These are phyloP conservation scores for Malus hybrid DNA, from an alignment of 331 rosid species.

Conservation along the genomic window DNA sequence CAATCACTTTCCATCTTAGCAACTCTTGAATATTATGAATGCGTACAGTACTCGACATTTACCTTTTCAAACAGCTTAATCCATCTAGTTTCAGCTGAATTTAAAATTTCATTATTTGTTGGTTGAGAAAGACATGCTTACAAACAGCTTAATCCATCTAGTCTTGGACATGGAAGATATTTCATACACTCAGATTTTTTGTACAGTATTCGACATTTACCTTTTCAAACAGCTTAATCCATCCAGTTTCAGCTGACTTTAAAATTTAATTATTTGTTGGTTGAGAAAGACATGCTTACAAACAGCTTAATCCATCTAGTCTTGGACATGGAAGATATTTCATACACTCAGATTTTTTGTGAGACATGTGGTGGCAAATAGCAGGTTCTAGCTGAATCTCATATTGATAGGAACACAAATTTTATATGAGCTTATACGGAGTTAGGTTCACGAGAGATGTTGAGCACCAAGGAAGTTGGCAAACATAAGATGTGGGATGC, in stretches of 20 bases:
- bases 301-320: not conserved
- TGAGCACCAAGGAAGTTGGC: too few species aligned
- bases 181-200: too few species aligned
- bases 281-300: not conserved
- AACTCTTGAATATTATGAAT: not conserved
- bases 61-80: not conserved
- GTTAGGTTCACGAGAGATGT: too few species aligned
- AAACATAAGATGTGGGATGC: too few species aligned
- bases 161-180: too few species aligned
- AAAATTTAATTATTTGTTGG: not conserved
- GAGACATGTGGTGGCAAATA: too few species aligned
- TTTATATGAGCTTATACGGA: too few species aligned
- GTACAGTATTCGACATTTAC: not conserved
- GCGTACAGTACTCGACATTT: not conserved
- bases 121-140: not conserved
- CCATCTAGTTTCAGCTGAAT: not conserved
- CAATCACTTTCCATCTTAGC: not conserved
- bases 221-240: not conserved
- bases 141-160: not conserved
- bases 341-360: too few species aligned
- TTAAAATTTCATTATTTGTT: not conserved
- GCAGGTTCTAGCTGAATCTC: too few species aligned
- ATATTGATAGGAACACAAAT: too few species aligned
- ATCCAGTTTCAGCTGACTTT: too few species aligned
- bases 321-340: too few species aligned